Percentiles rank a stretch among this genome's conserved stretches.
Evolutionary conservation across 1,284 basidiomycete genomes (phyloP).

Genomic region (Cutaneotrichosporon sp.): DNA sequence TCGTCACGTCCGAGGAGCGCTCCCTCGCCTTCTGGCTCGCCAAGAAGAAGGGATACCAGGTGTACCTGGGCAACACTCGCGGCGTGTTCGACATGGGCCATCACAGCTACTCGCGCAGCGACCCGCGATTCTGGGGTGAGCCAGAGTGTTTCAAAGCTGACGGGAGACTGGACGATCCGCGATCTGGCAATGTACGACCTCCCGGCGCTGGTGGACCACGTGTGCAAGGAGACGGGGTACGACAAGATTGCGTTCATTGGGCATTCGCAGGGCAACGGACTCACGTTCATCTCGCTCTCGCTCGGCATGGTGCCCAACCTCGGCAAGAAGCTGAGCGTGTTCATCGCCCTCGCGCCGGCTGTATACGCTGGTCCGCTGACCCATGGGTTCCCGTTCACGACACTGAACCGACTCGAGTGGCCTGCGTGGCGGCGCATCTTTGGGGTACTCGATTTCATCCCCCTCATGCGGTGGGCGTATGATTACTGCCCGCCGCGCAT

Average conservation of each 20-base stretch:
- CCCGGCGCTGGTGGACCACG: slow-evolving; percentile 62
- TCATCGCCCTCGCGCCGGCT: slow-evolving; percentile 63
- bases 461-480: slow-evolving; percentile 63
- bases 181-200: slow-evolving; percentile 64
- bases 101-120: slow-evolving; percentile 54
- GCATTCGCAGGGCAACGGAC: slow-evolving; percentile 63
- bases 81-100: slow-evolving; percentile 66
- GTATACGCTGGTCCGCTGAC: slow-evolving; percentile 64
- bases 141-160: slow-evolving; percentile 5
- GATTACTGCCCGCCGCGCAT: slow-evolving; percentile 58
- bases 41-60: slow-evolving; percentile 60
- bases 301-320: slow-evolving; percentile 61
- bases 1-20: slow-evolving; percentile 64
- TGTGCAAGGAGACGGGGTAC: slow-evolving; percentile 60
- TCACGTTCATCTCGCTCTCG: slow-evolving; percentile 60
- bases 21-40: slow-evolving; percentile 65
- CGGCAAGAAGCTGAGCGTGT: slow-evolving; percentile 59
- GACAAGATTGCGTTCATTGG: slow-evolving; percentile 64
- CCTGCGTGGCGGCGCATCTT: slow-evolving; percentile 60
- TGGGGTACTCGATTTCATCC: slow-evolving; percentile 63
- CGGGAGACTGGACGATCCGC: slow-evolving; percentile 63
- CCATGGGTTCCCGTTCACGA: slow-evolving; percentile 60
- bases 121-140: slow-evolving; percentile 63
- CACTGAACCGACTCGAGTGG: slow-evolving; percentile 59
- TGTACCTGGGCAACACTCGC: slow-evolving; percentile 64